These are phyloP conservation scores for Ambrosia trifida DNA, from an alignment of 129 eudicot genomes.

Conservation along the genomic window DNA sequence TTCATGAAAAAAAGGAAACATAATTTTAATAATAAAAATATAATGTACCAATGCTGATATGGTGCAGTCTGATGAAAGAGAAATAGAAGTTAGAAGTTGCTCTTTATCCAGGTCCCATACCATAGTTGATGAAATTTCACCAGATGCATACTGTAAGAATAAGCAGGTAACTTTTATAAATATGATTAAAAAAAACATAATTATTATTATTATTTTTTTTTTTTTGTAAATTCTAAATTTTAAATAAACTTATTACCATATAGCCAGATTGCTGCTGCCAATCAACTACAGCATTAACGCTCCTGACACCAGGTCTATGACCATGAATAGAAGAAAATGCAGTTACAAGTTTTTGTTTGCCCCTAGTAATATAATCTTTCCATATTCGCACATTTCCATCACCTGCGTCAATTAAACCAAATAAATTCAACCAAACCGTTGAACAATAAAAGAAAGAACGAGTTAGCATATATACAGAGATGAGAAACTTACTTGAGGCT, in stretches of 20 bases:
- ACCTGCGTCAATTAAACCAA: constrained; percentile 44
- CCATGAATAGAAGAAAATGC: constrained; percentile 92
- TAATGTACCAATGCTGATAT: constrained; percentile 68
- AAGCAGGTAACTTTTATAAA: background rate
- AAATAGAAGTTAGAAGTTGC: constrained; percentile 74
- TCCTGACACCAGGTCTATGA: constrained; percentile 76
- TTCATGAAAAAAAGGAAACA: background rate
- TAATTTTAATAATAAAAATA: background rate
- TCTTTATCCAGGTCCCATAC: constrained; percentile 99
- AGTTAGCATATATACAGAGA: background rate
- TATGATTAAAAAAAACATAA: background rate
- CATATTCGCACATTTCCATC: constrained; percentile 91
- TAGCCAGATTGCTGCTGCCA: constrained; percentile 99
- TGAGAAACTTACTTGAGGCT: constrained; percentile 69
- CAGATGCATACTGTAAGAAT: constrained; percentile 67
- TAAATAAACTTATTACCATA: constrained; percentile 38
- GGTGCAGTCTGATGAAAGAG: constrained; percentile 71
- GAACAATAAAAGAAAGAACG: background rate
- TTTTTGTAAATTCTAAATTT: no score
- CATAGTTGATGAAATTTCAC: constrained; percentile 81
- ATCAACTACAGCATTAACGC: constrained; percentile 91
- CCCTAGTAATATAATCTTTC: constrained; percentile 73
- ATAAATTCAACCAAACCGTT: background rate
- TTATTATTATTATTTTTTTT: background rate
- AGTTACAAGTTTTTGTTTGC: constrained; percentile 81